Base-by-base conservation (phyloP, 1,139 yeast genomes). In the Saccharomycopsis phalli region DNA sequence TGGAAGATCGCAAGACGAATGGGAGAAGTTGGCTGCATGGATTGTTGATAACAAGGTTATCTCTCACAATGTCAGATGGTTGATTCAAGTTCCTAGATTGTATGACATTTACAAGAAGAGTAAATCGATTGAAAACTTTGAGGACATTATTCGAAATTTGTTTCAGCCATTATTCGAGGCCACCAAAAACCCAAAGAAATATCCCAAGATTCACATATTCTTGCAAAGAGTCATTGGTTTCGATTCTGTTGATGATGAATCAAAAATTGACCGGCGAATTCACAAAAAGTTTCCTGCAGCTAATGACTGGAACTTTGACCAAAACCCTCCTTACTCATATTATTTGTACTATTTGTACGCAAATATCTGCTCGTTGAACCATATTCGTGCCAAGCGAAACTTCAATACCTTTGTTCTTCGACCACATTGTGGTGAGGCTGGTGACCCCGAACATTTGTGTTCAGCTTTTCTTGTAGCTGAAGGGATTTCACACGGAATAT, bases 381-480 rank as follows among this genome's bases (percentile, higher is more conserved):
- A 79, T 49, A 79, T 91, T 73, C 75, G 99, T 61, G 63, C 68
- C 32, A 69, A 65, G 47, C 69, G 87, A 41, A 81, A 83, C 0
- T 82, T 74, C 61, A 88, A 84, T 57, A 88, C 97, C 0, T 80
- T 93, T 61, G 94, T 86, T 16, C 66, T 93, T 52, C 74, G 98
- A 54, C 99, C 99, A 2, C 99, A 93, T 59, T 84, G 95, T 53
- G 99, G 99, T 49, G 99, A 93, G 61, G 99, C 98, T 4, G 99
- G 99, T 41, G 97, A 93, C 54, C 96, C 98, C 1, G 97, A 88
- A 54, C 98, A 93, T 63, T 69, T 93, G 57, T 86, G 88, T 34
- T 73, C 91, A 42, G 93, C 98, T 1, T 93, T 82, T 55, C 63
- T 93, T 54, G 76, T 94, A 0, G 78, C 96, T 1, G 94, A 91